Evolutionary conservation across 306 rosid genomes (phyloP), one percentile per base, ranked within the genome.

Genomic region (Dryas alaskensis): DNA sequence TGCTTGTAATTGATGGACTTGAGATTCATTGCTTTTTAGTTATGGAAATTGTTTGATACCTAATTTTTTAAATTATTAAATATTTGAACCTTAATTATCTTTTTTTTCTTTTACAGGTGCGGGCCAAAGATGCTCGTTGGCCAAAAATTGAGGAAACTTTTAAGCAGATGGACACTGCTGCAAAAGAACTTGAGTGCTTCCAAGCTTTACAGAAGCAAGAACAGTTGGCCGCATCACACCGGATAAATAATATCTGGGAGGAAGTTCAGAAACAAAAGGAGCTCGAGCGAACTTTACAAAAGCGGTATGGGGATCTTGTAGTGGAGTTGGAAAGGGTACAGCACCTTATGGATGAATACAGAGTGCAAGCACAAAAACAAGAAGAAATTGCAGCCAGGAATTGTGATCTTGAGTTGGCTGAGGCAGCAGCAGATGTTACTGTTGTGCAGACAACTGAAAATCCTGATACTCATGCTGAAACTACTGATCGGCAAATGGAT

Each of bases 251-350:
- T 73, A 63, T 90, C 2, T 85, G 90, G 92, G 86, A 83, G 43
- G 97, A 90, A 79, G 93, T 93, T 59, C 90, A 87, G 72, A 90
- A 86, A 78, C 98, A 93, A 75, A 93, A 87, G 86, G 97, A 89
- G 79, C 96, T 87, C 2, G 98, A 93, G 89, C 84, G 74, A 78
- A 86, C 79, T 53, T 73, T 87, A 13, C 98, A 93, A 76, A 83
- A 81, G 81, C 85, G 74, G 65, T 93, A 90, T 53, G 98, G 96
- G 10, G 86, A 88, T 73, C 90, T 83, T 67, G n/a, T 75, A 45
- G 84, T 54, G 42, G 96, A 87, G 74, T 63, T 82, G 61, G 96
- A 86, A 78, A 86, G 86, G 83, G 75, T 70, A 59, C 86, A 80
- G 70, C 82, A 71, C 62, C 71, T 70, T 67, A 85, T 88, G 79